Conservation (phyloP, 768 basidiomycete genomes). For the Psilocybe tampanensis region DNA sequence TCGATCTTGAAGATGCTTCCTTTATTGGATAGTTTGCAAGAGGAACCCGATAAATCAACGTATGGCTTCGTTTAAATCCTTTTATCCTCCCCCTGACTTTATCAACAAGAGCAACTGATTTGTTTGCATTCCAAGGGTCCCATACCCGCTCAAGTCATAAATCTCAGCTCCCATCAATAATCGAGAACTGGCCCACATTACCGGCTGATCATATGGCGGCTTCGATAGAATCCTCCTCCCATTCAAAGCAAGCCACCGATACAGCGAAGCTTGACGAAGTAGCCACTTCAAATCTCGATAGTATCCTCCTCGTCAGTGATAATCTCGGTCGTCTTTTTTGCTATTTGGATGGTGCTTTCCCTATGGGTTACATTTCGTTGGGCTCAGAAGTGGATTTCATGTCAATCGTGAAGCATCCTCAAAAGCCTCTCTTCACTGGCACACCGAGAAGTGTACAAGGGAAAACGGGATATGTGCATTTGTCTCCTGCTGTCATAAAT, state of each 20-base stretch:
- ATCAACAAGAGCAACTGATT: slow-evolving; percentile 63
- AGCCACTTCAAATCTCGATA: slow-evolving; percentile 60
- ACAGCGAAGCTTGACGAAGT: slow-evolving; percentile 38
- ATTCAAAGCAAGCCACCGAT: slow-evolving; percentile 33
- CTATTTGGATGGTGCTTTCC: slow-evolving; percentile 79
- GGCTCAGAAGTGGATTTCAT: slow-evolving; percentile 31
- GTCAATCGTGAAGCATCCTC: slow-evolving; percentile 51
- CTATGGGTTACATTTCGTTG: slow-evolving; percentile 56
- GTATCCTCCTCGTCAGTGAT: slow-evolving; percentile 66
- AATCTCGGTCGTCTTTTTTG: slow-evolving; percentile 57
- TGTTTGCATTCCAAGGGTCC: slow-evolving; percentile 80
- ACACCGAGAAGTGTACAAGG: slow-evolving; percentile 36
- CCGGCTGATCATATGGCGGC: slow-evolving; percentile 55
- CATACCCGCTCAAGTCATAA: slow-evolving; percentile 50
- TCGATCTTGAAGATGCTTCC: slow-evolving; percentile 71
- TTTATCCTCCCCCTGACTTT: slow-evolving; percentile 14
- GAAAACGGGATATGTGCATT: slow-evolving; percentile 29
- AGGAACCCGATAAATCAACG: slow-evolving; percentile 69
- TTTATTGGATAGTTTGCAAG: slow-evolving; percentile 68
- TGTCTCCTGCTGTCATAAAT: slow-evolving; percentile 49
- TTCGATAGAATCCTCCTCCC: slow-evolving; percentile 55
- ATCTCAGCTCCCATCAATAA: slow-evolving; percentile 55
- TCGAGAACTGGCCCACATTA: slow-evolving; percentile 72
- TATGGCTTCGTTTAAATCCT: slow-evolving; percentile 29
- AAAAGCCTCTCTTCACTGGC: slow-evolving; percentile 49